Conservation (phyloP, 768 basidiomycete genomes). For the Cystobasidium ongulense region DNA sequence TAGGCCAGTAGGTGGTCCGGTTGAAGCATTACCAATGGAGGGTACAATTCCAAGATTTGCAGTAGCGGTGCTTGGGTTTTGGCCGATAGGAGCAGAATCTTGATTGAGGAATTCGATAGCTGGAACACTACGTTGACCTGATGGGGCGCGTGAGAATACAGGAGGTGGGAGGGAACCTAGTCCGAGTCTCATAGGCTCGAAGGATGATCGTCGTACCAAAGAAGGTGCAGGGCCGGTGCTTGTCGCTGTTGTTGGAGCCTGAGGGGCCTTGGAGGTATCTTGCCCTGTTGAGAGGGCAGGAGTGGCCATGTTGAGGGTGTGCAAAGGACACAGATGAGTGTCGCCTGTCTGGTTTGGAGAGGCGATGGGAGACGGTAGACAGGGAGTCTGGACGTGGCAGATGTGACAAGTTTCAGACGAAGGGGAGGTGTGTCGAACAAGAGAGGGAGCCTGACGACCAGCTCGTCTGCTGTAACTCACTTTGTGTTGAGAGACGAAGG, state of each 20-base stretch:
- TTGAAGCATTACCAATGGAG: background rate
- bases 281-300: no score
- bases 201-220: slow-evolving; percentile 16
- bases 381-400: no score
- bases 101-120: slow-evolving; percentile 21
- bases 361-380: no score
- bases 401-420: no score
- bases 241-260: background rate
- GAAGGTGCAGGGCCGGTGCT: background rate
- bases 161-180: slow-evolving; percentile 31
- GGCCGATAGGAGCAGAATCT: background rate
- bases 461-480: no score
- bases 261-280: background rate
- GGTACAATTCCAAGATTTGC: background rate
- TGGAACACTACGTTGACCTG: slow-evolving; percentile 32
- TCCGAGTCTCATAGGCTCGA: slow-evolving; percentile 26
- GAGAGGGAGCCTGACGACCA: no score
- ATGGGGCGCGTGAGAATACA: slow-evolving; percentile 19
- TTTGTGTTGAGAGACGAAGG: no score
- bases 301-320: background rate
- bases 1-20: background rate
- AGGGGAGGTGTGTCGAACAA: no score
- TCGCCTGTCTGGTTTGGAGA: no score
- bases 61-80: background rate
- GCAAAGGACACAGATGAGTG: no score